These are phyloP conservation scores for Mortierella sp. DNA, from an alignment of 371 early-diverging fungal species.

Conservation along the genomic window DNA sequence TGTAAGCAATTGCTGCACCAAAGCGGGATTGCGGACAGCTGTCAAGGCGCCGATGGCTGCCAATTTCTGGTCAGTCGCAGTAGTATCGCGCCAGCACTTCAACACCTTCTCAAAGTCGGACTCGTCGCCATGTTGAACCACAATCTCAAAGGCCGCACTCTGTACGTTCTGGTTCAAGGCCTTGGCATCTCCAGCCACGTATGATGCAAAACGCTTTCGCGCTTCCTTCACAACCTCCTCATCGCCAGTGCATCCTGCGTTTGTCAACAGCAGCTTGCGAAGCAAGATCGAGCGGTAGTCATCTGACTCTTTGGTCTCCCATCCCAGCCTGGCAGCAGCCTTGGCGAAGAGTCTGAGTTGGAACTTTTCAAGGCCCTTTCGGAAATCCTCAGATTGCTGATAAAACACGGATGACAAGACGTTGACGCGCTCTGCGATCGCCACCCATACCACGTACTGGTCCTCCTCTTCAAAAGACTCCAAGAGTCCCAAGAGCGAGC, in stretches of 20 bases:
- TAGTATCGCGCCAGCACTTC: slow-evolving; percentile 77
- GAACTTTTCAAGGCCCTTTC: slow-evolving; percentile 59
- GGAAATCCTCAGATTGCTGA: slow-evolving; percentile 62
- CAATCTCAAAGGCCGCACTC: slow-evolving; percentile 81
- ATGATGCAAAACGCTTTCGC: slow-evolving; percentile 69
- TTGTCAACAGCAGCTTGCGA: slow-evolving; percentile 61
- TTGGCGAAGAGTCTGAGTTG: slow-evolving; percentile 66
- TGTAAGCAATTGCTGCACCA: slow-evolving; percentile 71
- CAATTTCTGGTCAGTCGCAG: slow-evolving; percentile 82
- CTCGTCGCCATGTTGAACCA: slow-evolving; percentile 74
- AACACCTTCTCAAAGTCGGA: slow-evolving; percentile 84
- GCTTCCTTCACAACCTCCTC: slow-evolving; percentile 65
- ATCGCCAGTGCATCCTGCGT: slow-evolving; percentile 61
- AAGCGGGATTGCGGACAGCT: slow-evolving; percentile 64
- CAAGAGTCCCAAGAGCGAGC: slow-evolving; percentile 71
- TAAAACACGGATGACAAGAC: slow-evolving; percentile 62
- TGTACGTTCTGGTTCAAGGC: slow-evolving; percentile 90
- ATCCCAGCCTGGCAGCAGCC: slow-evolving; percentile 68
- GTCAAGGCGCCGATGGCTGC: slow-evolving; percentile 84
- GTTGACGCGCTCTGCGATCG: slow-evolving; percentile 62
- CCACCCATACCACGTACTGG: slow-evolving; percentile 76
- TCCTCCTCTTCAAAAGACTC: slow-evolving; percentile 70
- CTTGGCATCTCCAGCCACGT: slow-evolving; percentile 64
- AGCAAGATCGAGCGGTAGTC: slow-evolving; percentile 60
- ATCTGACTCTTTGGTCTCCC: slow-evolving; percentile 64